Percentiles rank a stretch among this genome's conserved stretches.
Evolutionary conservation across 208 protist species (phyloP).

Genomic region (Leishmania braziliensis): DNA sequence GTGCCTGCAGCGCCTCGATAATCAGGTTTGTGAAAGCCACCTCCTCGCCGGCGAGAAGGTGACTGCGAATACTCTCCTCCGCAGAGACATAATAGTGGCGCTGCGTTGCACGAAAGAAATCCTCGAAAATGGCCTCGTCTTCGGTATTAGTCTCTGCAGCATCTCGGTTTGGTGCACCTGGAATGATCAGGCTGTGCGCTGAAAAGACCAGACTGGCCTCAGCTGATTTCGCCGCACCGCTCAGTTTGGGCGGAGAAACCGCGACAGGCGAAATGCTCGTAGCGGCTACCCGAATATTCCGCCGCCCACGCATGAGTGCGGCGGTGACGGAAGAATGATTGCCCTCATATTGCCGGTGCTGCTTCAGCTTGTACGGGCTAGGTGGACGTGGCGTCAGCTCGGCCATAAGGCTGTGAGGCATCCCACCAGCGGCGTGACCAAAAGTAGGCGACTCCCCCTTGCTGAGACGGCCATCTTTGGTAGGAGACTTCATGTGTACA

Average conservation of each 20-base stretch:
- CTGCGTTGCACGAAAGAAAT: constrained; percentile 28
- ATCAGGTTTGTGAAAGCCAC: constrained; percentile 23
- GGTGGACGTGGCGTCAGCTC: constrained; percentile 46
- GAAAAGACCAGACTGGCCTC: neutral
- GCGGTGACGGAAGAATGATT: constrained; percentile 33
- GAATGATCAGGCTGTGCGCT: neutral
- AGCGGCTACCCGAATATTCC: constrained; percentile 1
- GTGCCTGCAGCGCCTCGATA: constrained; percentile 19
- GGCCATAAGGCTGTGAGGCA: constrained; percentile 29
- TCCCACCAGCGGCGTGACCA: neutral
- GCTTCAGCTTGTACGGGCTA: constrained; percentile 65
- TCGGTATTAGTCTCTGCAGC: neutral
- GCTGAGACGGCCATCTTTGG: neutral
- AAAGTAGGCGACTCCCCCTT: neutral
- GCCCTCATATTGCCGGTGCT: constrained; percentile 1
- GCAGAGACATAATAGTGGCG: constrained; percentile 23
- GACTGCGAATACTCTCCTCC: constrained; percentile 33
- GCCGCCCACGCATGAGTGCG: constrained; percentile 17
- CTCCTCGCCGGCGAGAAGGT: constrained; percentile 42
- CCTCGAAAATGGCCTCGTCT: constrained; percentile 25
- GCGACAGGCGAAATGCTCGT: neutral
- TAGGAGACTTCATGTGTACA: neutral
- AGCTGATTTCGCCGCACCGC: neutral
- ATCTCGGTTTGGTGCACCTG: neutral
- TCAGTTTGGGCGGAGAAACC: neutral